These are phyloP conservation scores for Discostella pseudostelligera DNA, from an alignment of 108 stramenopile species.

Conservation along the genomic window DNA sequence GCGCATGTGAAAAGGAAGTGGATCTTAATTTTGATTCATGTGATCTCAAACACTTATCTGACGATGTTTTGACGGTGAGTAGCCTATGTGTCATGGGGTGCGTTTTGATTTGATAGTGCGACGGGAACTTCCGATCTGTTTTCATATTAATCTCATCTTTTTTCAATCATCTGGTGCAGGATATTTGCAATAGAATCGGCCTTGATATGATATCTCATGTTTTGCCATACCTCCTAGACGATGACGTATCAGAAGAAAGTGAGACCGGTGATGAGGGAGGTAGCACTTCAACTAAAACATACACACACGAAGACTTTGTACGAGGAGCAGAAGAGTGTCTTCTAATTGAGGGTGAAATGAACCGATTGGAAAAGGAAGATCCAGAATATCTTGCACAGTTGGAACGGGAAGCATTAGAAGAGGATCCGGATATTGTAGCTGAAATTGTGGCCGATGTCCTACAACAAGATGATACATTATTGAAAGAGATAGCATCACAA, in stretches of 20 bases:
- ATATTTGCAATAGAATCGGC: slow-evolving; percentile 46
- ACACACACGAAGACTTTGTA: slow-evolving; percentile 36
- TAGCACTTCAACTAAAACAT: slow-evolving; percentile 4
- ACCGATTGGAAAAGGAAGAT: slow-evolving; percentile 25
- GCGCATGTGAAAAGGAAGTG: slow-evolving; percentile 25
- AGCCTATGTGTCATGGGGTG: background rate
- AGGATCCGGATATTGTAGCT: slow-evolving; percentile 40
- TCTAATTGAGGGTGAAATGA: slow-evolving; percentile 43
- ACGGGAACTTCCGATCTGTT: background rate
- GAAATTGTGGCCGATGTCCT: slow-evolving; percentile 36
- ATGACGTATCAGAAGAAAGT: slow-evolving; percentile 6
- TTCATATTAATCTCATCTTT: background rate
- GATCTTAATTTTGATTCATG: slow-evolving; percentile 38
- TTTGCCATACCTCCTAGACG: slow-evolving; percentile 21
- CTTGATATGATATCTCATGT: slow-evolving; percentile 41
- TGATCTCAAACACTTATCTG: slow-evolving; percentile 24
- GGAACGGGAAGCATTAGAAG: slow-evolving; percentile 35
- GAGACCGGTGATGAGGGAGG: slow-evolving; percentile 6
- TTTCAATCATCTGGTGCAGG: background rate
- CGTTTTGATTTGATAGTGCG: background rate
- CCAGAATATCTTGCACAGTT: slow-evolving; percentile 26
- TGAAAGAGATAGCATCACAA: slow-evolving; percentile 24
- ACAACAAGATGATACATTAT: slow-evolving; percentile 16
- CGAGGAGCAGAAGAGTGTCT: slow-evolving; percentile 43
- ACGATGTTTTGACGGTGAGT: slow-evolving; percentile 15